Base-by-base conservation (phyloP, 805 yeast species). In the Pichia eremophila region DNA sequence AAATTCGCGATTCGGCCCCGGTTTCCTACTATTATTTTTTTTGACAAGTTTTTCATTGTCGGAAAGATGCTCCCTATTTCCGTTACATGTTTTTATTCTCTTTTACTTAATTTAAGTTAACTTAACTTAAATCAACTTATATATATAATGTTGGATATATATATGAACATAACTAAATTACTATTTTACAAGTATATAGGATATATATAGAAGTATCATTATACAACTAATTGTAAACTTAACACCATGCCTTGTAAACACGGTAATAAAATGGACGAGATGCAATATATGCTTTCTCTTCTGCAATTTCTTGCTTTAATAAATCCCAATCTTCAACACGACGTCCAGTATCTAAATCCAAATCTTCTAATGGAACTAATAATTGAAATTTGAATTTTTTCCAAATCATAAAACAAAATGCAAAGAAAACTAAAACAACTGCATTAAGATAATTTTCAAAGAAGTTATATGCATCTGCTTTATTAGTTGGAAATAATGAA, bases 401-500 rank as follows among this genome's bases (percentile, higher is more conserved):
- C 71, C 72, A 74, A 22, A 57, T 19, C 15, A 57, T 28, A 60
- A 60, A 66, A 43, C 50, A 44, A 36, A 54, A 28, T 51, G 57
- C 81, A 64, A 78, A 74, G 2, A 64, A 75, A 36, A 85, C 46
- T 39, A 83, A 69, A 42, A 85, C 74, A 18, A 86, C 85, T 49
- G 73, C 71, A 12, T 87, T 78, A 56, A 86, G 68, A 64, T 81
- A 85, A 27, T 77, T 68, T 59, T 74, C 68, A 71, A 86, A 86
- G 72, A 86, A 86, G 41, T 56, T 65, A 38, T 64, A 57, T 9
- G 86, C 85, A 59, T 67, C 70, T 46, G 83, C 77, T 8, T 50
- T 69, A 14, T 79, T 78, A 41, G 79, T 59, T 46, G 95, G 95
- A 73, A 72, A 85, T 39, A 84, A 67, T 8, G 93, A 90, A 49